Base-by-base conservation (phyloP, 129 eudicot species). In the Flaveria trinervia region DNA sequence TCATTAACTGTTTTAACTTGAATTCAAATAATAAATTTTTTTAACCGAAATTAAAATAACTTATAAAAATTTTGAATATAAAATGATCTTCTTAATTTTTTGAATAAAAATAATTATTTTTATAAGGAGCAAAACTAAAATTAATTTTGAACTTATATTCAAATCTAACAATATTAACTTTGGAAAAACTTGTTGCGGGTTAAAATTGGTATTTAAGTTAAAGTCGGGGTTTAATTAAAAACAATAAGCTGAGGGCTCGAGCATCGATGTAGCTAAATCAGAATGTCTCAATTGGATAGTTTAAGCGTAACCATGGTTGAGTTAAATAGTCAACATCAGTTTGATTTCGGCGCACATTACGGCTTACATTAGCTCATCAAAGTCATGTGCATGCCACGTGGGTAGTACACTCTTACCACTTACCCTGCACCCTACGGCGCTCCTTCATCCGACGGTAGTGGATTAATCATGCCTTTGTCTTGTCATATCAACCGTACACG, bases 331-430 rank as follows among this genome's bases (percentile, higher is more conserved):
- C 71, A 72, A 61, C 9, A 9, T n/a, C 10, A 77, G 80, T 59
- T 73, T 49, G 62, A 72, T 55, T 54, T 72, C 68, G 80, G 79
- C 79, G 79, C 60, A 15, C 43, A 56, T 56, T 65, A 67, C 71
- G 85, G 79, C 70, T 51, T 13, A 33, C 50, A 71, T 20, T 9
- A 46, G 71, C 60, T 14, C 62, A 43, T 70, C 43, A 69, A 70
- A 57, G 23, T 30, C 81, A 77, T 12, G 76, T 77, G 73, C 20
- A 25, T n/a, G 39, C 59, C 83, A 77, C 80, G 76, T 83, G 79
- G 80, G 23, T 61, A 73, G 60, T 46, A 55, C 78, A 61, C 4
- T 55, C 51, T 46, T 22, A 25, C 50, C 60, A 69, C 82, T 59
- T 51, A 17, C 41, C 48, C 68, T 64, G 68, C 75, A 74, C 65